Evolutionary conservation across 2,329 filamentous ascomycete species (phyloP).

Genomic region (Talaromyces marneffei): DNA sequence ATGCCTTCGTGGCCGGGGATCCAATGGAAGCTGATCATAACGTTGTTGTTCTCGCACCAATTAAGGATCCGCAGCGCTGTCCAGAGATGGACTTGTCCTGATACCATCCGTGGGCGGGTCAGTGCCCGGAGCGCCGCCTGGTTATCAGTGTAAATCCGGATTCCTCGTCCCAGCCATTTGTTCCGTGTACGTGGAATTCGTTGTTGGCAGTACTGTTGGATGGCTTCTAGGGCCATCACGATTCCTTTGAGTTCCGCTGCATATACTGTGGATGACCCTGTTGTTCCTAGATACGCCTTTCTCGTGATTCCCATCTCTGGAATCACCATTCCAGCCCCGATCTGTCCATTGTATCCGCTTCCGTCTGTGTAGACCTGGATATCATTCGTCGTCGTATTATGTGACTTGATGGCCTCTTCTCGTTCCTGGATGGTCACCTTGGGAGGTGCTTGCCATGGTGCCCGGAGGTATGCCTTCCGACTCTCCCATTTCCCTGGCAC

Average conservation of each 20-base stretch:
- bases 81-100: too few species aligned
- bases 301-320: not conserved
- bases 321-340: not conserved
- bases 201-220: not conserved
- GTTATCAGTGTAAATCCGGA: not conserved
- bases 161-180: not conserved
- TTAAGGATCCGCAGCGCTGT: not conserved
- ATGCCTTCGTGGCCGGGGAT: not conserved
- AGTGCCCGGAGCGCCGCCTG: not conserved
- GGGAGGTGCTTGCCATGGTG: constrained; percentile 9
- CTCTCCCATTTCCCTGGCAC: not conserved
- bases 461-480: constrained; percentile 12
- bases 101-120: not conserved
- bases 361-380: too few species aligned
- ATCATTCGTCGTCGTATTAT: too few species aligned
- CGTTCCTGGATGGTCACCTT: constrained; percentile 2
- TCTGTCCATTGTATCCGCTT: not conserved
- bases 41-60: not conserved
- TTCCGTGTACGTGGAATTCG: too few species aligned
- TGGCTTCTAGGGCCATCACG: not conserved
- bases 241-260: not conserved
- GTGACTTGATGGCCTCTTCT: too few species aligned
- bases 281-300: not conserved
- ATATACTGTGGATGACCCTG: not conserved
- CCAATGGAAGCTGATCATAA: not conserved